A percentile compares a stretch with the other conserved stretches of the same genome.
These are phyloP conservation scores for Colletotrichum musae DNA, from an alignment of 2,329 filamentous ascomycete species.

Conservation along the genomic window DNA sequence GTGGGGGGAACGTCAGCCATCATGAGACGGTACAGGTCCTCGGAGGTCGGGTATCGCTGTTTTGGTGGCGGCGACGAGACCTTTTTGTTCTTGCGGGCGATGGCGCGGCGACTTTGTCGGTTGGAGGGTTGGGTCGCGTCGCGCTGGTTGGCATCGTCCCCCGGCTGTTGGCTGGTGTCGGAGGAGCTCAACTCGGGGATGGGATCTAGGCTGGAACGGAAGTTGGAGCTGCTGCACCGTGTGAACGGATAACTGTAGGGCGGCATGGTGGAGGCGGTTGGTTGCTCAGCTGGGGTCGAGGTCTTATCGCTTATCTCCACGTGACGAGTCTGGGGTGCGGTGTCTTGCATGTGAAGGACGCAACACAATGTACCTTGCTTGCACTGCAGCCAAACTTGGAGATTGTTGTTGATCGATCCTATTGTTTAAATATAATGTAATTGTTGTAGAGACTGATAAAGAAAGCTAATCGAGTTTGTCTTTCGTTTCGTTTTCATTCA, in stretches of 20 bases:
- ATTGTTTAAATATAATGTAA: background rate
- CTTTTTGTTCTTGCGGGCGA: background rate
- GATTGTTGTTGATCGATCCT: background rate
- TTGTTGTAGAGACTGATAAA: too few species aligned
- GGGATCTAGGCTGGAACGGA: conserved; percentile 27
- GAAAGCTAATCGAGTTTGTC: too few species aligned
- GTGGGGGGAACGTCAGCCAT: conserved; percentile 36
- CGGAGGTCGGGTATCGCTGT: background rate
- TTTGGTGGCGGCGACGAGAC: background rate
- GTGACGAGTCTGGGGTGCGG: conserved; percentile 24
- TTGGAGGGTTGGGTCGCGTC: conserved; percentile 14
- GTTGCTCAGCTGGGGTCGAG: conserved; percentile 13
- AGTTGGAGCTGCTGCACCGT: conserved; percentile 23
- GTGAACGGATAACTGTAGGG: background rate
- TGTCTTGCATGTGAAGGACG: conserved; percentile 31
- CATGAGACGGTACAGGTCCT: conserved; percentile 20
- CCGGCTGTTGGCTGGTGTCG: conserved; percentile 5
- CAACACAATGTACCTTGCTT: background rate
- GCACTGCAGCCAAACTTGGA: background rate
- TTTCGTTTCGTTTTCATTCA: too few species aligned
- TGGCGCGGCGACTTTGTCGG: background rate
- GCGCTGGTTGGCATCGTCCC: conserved; percentile 35
- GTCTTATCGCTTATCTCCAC: conserved; percentile 41
- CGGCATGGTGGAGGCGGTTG: conserved; percentile 37
- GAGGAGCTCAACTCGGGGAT: conserved; percentile 29